Evolutionary conservation across 2,329 filamentous ascomycete species (phyloP).

Genomic region (Colletotrichum sp.): DNA sequence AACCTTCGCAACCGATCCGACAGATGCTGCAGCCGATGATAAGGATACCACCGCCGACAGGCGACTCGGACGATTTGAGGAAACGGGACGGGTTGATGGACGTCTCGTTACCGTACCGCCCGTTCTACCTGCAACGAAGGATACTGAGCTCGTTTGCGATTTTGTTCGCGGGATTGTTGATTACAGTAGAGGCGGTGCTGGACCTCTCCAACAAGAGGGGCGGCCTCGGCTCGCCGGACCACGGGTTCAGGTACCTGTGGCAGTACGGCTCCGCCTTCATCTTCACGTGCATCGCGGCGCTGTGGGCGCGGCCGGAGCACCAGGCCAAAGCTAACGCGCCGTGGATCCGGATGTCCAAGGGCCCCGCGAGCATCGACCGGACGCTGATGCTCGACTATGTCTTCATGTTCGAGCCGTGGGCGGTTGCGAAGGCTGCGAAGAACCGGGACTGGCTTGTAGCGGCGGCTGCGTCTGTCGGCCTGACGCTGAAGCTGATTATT

Average conservation of each 20-base stretch:
- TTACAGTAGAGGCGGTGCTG: conserved; percentile 33
- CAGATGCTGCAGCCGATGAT: background rate
- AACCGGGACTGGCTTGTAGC: conserved; percentile 41
- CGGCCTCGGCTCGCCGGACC: conserved; percentile 30
- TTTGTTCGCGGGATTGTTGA: conserved; percentile 31
- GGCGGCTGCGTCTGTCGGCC: conserved; percentile 25
- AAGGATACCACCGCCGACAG: background rate
- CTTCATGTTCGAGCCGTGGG: conserved; percentile 32
- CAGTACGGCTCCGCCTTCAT: conserved; percentile 39
- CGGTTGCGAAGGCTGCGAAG: conserved; percentile 30
- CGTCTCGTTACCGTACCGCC: conserved; percentile 37
- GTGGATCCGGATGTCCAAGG: conserved; percentile 38
- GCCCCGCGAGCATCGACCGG: conserved; percentile 30
- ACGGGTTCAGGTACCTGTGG: conserved; percentile 38
- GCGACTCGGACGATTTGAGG: background rate
- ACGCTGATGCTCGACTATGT: conserved; percentile 42
- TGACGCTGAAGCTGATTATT: conserved; percentile 37
- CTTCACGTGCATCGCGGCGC: conserved; percentile 33
- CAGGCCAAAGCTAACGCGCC: conserved; percentile 42
- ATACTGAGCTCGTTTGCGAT: conserved; percentile 33
- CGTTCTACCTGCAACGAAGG: conserved; percentile 37
- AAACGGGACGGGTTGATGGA: conserved; percentile 27
- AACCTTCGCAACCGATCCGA: background rate
- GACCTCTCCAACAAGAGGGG: conserved; percentile 33
- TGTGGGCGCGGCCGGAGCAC: conserved; percentile 43